Base-by-base conservation (phyloP, 1,284 basidiomycete species). In the Rhodotorula sp. region DNA sequence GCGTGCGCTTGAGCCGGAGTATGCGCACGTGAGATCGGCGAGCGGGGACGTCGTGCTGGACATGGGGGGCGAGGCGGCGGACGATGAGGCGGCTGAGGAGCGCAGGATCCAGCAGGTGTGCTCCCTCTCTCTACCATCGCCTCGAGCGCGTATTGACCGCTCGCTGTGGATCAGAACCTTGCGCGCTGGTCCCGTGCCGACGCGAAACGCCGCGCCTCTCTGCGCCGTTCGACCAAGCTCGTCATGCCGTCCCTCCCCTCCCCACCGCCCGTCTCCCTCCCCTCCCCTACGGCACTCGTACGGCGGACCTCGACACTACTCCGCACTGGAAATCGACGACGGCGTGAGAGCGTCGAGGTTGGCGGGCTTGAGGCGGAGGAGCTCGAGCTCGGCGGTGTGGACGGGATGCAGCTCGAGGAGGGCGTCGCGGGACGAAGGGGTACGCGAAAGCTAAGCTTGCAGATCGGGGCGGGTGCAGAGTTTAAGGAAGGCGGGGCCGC, bases 161-260 rank as follows among this genome's bases (percentile, higher is more conserved):
- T 37, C 21, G 17, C 10, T 1, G 9, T 2, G 27, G 2, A 21
- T 27, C 46, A 67, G 66, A 67, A 67, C 36, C 66, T 67, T 25
- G 66, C 66, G 6, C 44, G 25, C 3, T 67, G 66, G 66, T 56
- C 66, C 19, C 54, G 46, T 19, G 66, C 66, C 17, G 66, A 67
- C 22, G 32, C 60, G 12, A 48, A 61, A 27, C 41, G 60, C 15
- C 59, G 66, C 12, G 66, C 66, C 12, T 44, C 60, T 9, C 27
- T 67, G 2, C 66, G 66, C 17, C 59, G 66, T 17, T 61, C 66
- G 13, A 57, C 66, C 27, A 56, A 46, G 9, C 60, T 67, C 60
- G 60, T 56, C 37, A 46, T 37, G 15, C 53, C 60, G 6, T 37
- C 66, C 2, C 13, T 67, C 15, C 60, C 60, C 8, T 48, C 66